These are phyloP conservation scores for Wallacemonas sp. DNA, from an alignment of 208 protist genomes.

Conservation along the genomic window DNA sequence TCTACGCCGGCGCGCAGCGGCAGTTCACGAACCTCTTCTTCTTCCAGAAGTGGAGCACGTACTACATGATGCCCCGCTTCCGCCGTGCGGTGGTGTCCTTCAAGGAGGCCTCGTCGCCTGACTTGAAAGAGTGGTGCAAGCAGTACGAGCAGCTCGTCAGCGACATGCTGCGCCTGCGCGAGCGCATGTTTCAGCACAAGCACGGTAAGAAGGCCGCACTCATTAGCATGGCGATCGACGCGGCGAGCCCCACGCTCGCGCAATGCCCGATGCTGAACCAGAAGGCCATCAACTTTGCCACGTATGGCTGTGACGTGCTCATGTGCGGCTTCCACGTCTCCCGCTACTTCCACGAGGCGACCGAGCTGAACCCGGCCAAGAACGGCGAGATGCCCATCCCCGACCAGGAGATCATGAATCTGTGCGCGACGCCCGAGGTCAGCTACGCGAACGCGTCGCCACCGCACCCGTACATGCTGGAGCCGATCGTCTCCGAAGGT, in stretches of 20 bases:
- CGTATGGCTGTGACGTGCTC: conserved; percentile 73
- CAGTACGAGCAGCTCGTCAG: conserved; percentile 85
- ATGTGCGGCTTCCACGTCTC: conserved; percentile 85
- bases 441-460: conserved; percentile 76
- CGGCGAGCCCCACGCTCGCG: conserved; percentile 66
- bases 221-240: conserved; percentile 75
- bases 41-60: conserved; percentile 67
- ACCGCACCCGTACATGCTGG: conserved; percentile 90
- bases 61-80: conserved; percentile 80
- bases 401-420: conserved; percentile 50
- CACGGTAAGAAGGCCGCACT: conserved; percentile 60
- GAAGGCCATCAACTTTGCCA: conserved; percentile 89
- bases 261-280: conserved; percentile 87
- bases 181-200: conserved; percentile 87
- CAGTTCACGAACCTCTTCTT: conserved; percentile 89
- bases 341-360: conserved; percentile 91
- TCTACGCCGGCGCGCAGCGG: conserved; percentile 73
- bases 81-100: conserved; percentile 70
- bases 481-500: conserved; percentile 64
- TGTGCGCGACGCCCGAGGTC: conserved; percentile 71
- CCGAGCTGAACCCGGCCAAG: conserved; percentile 85
- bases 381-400: conserved; percentile 71
- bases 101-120: conserved; percentile 79
- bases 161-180: conserved; percentile 81
- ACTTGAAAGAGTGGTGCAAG: conserved; percentile 89